Percentiles rank a stretch among this genome's conserved stretches.
Evolutionary conservation across 441 rosid species (phyloP).

Genomic region (Populus hybrid): DNA sequence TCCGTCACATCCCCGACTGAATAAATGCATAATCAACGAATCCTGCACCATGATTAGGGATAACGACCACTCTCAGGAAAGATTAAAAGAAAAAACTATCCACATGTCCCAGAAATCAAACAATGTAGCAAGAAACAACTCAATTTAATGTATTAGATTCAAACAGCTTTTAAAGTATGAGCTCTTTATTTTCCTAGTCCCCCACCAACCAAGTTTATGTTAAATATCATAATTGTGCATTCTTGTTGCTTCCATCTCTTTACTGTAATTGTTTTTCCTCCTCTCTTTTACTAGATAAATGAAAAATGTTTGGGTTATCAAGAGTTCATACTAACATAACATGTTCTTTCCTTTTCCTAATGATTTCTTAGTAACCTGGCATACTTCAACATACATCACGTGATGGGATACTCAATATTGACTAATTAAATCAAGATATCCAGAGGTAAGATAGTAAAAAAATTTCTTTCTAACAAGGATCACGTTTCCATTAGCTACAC

Average conservation of each 20-base stretch:
- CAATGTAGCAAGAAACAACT: background rate
- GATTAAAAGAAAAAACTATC: no score
- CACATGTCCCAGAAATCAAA: background rate
- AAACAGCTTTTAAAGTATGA: background rate
- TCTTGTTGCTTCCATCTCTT: background rate
- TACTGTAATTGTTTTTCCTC: background rate
- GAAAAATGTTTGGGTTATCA: background rate
- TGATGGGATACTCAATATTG: background rate
- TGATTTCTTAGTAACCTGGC: background rate
- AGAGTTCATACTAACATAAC: background rate
- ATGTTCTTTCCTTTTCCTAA: background rate
- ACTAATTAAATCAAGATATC: background rate
- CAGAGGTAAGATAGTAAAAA: background rate
- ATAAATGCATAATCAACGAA: background rate
- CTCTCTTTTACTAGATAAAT: background rate
- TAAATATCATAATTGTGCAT: background rate
- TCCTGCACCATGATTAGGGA: background rate
- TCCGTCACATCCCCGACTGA: background rate
- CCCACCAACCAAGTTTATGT: background rate
- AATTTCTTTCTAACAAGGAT: background rate
- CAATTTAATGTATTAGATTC: background rate
- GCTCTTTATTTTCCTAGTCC: background rate
- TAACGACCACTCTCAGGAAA: background rate
- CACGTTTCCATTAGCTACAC: background rate
- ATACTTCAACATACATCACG: background rate